Evolutionary conservation across 2,329 filamentous ascomycete species (phyloP), one percentile per base, ranked within the genome.

Genomic region (Endocalyx cinctus): DNA sequence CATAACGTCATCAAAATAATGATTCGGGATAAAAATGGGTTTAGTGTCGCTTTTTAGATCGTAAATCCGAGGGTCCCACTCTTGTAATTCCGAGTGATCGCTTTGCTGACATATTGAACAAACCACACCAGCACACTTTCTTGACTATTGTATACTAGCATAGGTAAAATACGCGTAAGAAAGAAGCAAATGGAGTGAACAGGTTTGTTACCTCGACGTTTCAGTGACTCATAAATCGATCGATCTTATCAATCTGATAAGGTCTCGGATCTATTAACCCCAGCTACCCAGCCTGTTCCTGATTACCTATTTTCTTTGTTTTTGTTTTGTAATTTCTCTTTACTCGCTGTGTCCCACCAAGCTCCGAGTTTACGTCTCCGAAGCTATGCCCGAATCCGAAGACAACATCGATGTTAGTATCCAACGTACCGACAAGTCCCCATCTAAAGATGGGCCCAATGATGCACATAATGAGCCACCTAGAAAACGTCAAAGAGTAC

Each of bases 401-500:
- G 26, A 34, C 17, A 33, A 17, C 29, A 41, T 18, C 26, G 23
- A 37, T 17, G 11, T 23, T 18, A 17, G 39, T 43, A 14, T 39
- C 44, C 12, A 8, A 23, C 46, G 43, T 5, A 37, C 50, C 20
- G 47, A 52, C n/a, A n/a, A n/a, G n/a, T n/a, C n/a, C n/a, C n/a
- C n/a, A n/a, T n/a, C n/a, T 15, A 42, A 52, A 26, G 50, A 55
- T 5, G 45, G 50, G n/a, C 48, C 51, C 12, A 43, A 55, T 8
- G 47, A 52, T 17, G 40, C 48, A 13, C 33, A 39, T 0, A 46
- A 51, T n/a, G 58, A 55, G 23, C 62, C 64, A 0, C 62, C 72
- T 8, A 65, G 74, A 39, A 79, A 79, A 59, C 62, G 75, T 19
- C 75, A 79, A 60, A 66, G 75, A 23, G 70, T 79, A 28, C 64